Percentiles rank a stretch among this genome's conserved stretches.
These are phyloP conservation scores for Trichosporon coremiiforme DNA, from an alignment of 1,284 basidiomycete genomes.

Conservation along the genomic window DNA sequence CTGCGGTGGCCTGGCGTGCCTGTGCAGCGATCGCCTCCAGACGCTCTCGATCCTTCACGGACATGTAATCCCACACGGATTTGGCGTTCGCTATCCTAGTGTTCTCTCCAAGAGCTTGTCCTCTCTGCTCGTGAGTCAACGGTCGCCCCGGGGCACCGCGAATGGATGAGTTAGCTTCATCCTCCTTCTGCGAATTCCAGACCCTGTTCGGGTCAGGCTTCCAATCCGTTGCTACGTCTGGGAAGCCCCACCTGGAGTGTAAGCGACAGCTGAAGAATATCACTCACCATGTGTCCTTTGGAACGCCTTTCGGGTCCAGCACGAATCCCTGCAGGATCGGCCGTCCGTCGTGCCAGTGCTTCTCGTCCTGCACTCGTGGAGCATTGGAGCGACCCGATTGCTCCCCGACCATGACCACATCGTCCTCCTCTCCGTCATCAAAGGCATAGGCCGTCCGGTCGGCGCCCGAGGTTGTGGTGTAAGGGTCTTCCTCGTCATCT, in stretches of 20 bases:
- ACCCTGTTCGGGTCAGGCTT: constrained; percentile 75
- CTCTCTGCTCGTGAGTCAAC: constrained; percentile 65
- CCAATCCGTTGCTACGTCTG: constrained; percentile 81
- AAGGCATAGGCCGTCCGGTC: constrained; percentile 64
- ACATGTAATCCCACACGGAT: constrained; percentile 91
- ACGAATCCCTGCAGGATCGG: constrained; percentile 74
- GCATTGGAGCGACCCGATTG: not conserved
- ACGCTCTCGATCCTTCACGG: constrained; percentile 83
- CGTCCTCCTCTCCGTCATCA: constrained; percentile 65
- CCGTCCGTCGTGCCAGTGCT: constrained; percentile 71
- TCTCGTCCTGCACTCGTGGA: not conserved
- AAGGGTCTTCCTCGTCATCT: constrained; percentile 85
- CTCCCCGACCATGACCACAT: constrained; percentile 58
- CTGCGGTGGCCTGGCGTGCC: constrained; percentile 30
- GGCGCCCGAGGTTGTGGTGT: constrained; percentile 60
- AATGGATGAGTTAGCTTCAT: constrained; percentile 55
- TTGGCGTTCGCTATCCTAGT: constrained; percentile 59
- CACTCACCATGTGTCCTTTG: constrained; percentile 71
- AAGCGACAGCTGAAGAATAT: constrained; percentile 9
- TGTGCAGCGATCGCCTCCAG: constrained; percentile 65
- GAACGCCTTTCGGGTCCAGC: constrained; percentile 67
- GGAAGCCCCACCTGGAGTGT: constrained; percentile 70
- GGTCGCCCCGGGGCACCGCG: constrained; percentile 41
- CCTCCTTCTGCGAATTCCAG: constrained; percentile 65
- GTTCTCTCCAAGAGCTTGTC: constrained; percentile 78